Percentiles rank a stretch among this genome's conserved stretches.
Conservation (phyloP, 2,329 filamentous ascomycete species). For the Penicillium hesseltinei region DNA sequence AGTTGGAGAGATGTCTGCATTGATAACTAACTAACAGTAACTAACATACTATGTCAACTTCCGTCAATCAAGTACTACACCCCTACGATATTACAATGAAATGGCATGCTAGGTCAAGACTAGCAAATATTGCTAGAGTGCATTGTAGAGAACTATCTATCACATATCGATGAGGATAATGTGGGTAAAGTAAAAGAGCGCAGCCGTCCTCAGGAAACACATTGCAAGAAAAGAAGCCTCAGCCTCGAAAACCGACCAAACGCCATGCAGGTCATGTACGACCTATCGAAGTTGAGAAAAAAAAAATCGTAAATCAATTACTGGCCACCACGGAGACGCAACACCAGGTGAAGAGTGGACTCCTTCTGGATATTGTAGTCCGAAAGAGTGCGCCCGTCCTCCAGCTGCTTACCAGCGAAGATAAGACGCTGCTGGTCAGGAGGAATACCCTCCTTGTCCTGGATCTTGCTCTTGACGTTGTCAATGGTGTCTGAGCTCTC, state of each 20-base stretch:
- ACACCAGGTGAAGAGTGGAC: constrained; percentile 62
- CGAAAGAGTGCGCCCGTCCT: constrained; percentile 51
- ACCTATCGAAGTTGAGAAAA: constrained; percentile 29
- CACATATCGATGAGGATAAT: constrained; percentile 4
- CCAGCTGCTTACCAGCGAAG: constrained; percentile 66
- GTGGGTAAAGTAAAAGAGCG: constrained; percentile 20
- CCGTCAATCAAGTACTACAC: background rate
- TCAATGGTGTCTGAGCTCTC: constrained; percentile 68
- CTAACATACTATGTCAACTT: too few species aligned
- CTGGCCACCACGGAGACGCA: constrained; percentile 45
- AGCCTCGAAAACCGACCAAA: constrained; percentile 35
- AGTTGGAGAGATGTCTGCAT: background rate
- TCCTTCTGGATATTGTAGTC: constrained; percentile 62
- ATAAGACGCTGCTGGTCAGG: constrained; percentile 70
- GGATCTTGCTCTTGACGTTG: constrained; percentile 70
- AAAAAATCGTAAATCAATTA: constrained; percentile 22
- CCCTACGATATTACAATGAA: background rate
- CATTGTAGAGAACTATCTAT: constrained; percentile 11
- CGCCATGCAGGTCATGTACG: constrained; percentile 37
- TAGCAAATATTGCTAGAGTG: constrained; percentile 2
- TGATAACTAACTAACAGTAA: background rate
- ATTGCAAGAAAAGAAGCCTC: constrained; percentile 25
- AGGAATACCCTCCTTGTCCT: constrained; percentile 78
- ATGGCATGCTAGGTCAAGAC: background rate
- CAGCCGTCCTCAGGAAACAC: constrained; percentile 21